These are phyloP conservation scores for Nepenthes mirabilis DNA, from an alignment of 148 eudicot genomes.

Conservation along the genomic window DNA sequence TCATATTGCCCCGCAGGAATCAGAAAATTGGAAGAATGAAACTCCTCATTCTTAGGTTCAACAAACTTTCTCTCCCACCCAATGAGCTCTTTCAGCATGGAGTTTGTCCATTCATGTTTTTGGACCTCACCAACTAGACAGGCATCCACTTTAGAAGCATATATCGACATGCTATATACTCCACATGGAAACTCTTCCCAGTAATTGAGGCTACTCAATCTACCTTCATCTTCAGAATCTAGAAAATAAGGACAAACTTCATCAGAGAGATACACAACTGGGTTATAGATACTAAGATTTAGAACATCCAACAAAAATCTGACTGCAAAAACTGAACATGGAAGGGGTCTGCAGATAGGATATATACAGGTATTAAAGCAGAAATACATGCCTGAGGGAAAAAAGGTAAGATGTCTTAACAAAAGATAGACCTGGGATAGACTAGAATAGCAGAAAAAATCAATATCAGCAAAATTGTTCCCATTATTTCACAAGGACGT, in stretches of 20 bases:
- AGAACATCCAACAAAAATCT: no score
- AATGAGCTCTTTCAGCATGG: constrained; percentile 44
- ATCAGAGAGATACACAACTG: background rate
- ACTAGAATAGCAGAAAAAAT: no score
- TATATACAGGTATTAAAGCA: no score
- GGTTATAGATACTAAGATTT: background rate
- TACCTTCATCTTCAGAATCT: constrained; percentile 38
- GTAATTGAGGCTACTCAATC: constrained; percentile 28
- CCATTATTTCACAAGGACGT: no score
- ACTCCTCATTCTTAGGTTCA: constrained; percentile 39
- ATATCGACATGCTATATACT: constrained; percentile 48
- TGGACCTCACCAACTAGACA: constrained; percentile 36
- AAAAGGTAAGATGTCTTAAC: no score
- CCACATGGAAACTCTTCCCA: constrained; percentile 99
- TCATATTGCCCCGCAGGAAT: constrained; percentile 10
- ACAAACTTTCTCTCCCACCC: constrained; percentile 66
- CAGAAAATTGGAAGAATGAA: constrained; percentile 10
- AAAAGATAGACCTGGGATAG: no score
- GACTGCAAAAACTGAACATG: no score
- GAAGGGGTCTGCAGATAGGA: no score
- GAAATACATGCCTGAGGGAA: no score
- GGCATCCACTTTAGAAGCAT: constrained; percentile 26
- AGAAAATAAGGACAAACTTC: constrained; percentile 5
- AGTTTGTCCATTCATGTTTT: constrained; percentile 66
- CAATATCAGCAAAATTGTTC: no score